These are phyloP conservation scores for Diophrys appendiculata DNA, from an alignment of 73 alveolate genomes.

Conservation along the genomic window DNA sequence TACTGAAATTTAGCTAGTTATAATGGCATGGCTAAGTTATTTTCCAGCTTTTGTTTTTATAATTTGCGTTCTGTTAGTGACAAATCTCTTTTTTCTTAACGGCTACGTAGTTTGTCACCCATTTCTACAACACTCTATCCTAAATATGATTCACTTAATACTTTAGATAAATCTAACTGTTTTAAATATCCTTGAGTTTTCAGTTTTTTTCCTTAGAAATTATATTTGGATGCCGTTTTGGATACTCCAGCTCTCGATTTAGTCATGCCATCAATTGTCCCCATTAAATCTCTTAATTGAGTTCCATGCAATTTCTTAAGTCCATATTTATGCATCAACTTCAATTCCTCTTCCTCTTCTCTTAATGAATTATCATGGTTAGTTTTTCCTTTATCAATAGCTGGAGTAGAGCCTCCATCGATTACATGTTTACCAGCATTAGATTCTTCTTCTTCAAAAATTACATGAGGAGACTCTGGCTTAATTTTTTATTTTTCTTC, in stretches of 20 bases:
- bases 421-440: background rate
- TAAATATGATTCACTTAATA: too few relatives aligned
- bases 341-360: background rate
- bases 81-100: too few relatives aligned
- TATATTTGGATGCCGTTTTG: too few relatives aligned
- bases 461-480: background rate
- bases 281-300: background rate
- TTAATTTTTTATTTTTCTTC: too few relatives aligned
- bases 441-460: background rate
- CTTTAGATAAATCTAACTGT: background rate
- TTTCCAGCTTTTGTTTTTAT: too few relatives aligned
- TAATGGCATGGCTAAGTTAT: too few relatives aligned
- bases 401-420: background rate
- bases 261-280: background rate
- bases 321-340: background rate
- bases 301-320: background rate
- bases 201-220: background rate
- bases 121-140: too few relatives aligned
- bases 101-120: too few relatives aligned
- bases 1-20: too few relatives aligned
- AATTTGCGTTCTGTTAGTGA: too few relatives aligned
- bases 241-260: too few relatives aligned
- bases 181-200: background rate
- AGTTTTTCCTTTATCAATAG: too few relatives aligned
- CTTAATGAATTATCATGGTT: background rate